Conservation (phyloP, 768 basidiomycete species). For the Scleroderma bovista region DNA sequence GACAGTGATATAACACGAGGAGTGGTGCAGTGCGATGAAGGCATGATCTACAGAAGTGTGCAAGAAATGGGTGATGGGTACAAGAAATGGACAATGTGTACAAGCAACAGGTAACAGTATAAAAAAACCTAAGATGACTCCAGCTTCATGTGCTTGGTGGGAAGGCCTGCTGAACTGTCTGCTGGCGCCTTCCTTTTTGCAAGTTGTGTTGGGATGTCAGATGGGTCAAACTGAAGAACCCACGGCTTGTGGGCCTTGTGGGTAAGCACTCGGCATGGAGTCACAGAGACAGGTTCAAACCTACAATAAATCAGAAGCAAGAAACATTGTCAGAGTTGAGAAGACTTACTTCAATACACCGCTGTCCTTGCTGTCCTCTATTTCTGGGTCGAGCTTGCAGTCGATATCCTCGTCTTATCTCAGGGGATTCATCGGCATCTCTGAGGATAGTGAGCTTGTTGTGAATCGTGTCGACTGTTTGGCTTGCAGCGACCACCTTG, state of each 20-base stretch:
- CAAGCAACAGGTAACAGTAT: neutral
- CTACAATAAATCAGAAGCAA: neutral
- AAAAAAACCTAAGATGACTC: neutral
- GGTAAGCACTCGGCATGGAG: neutral
- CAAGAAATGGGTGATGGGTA: neutral
- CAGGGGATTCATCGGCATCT: neutral
- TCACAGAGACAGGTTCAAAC: neutral
- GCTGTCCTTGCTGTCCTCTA: neutral
- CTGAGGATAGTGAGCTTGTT: neutral
- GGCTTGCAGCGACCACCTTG: neutral
- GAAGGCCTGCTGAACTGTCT: neutral
- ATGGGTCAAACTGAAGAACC: neutral
- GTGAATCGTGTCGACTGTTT: neutral
- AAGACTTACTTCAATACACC: neutral
- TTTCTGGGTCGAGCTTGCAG: neutral
- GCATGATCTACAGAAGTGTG: neutral
- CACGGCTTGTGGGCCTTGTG: neutral
- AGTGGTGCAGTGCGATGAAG: no score
- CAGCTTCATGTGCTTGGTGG: neutral
- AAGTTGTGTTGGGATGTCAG: neutral
- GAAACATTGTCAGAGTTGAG: neutral
- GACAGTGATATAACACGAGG: no score
- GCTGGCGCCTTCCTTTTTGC: neutral
- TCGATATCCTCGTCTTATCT: neutral
- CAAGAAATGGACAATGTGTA: no score